Base-by-base conservation (phyloP, 352 stramenopile species). In the Phytophthora citrophthora region DNA sequence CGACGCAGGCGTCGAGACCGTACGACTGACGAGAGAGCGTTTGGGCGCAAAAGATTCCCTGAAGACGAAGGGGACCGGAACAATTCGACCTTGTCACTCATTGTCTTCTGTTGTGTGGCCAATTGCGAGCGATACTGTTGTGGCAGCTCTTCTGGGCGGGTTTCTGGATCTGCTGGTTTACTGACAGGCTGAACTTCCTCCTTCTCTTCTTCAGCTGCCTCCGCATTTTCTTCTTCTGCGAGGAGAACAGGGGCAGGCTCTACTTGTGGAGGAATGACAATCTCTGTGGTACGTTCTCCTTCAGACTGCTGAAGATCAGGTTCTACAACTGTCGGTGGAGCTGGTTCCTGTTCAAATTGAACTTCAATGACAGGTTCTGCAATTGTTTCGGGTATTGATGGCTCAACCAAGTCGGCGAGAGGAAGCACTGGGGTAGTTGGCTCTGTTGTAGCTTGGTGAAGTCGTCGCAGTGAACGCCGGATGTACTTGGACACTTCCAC, bases 1-100 rank as follows among this genome's bases (percentile, higher is more conserved):
- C 73, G 66, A 29, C 84, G 83, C 24, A 75, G 48, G 1, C 67
- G 70, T 10, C 76, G 77, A 11, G 73, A 66, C 5, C 77, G 81
- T 20, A 77, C 64, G 15, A 72, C 53, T 10, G 61, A 54, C 1
- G 54, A 43, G 12, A 62, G 26, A n/a, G 46, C 29, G n/a, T 11
- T 61, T 1, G 60, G 36, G 6, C 49, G 60, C 24, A 45, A 11
- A 6, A 58, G 16, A 43, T 53, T 55, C 29, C 29, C 29, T 10
- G 49, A 59, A n/a, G 59, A 60, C 12, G 57, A 61, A 0, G 66
- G 52, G 11, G 71, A 40, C 10, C 57, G 67, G 45, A 79, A 76
- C 5, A 79, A 23, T 18, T 65, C 68, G 10, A 74, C 53, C 1
- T 59, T 56, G 9, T 79, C 71, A 7, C 64, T 49, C 20, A 69